A percentile compares a stretch with the other conserved stretches of the same genome.
These are phyloP conservation scores for Hypoxylon fragiforme DNA, from an alignment of 495 filamentous ascomycete species.

Conservation along the genomic window DNA sequence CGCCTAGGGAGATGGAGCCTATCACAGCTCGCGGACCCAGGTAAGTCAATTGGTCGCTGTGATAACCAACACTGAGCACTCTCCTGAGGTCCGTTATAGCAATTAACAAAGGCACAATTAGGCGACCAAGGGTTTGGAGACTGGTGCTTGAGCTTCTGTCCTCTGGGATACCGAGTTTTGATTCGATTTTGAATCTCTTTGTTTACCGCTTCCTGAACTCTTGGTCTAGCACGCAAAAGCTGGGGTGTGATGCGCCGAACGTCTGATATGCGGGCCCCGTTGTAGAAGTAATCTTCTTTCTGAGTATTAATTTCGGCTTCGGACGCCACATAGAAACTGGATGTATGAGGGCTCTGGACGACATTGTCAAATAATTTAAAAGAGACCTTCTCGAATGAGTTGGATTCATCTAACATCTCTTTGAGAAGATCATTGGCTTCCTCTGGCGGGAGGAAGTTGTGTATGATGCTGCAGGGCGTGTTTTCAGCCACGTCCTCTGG, in stretches of 20 bases:
- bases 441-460: conserved; percentile 77
- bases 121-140: conserved; percentile 72
- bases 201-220: conserved; percentile 76
- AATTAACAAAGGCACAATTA: conserved; percentile 93
- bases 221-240: conserved; percentile 64
- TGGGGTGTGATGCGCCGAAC: conserved; percentile 72
- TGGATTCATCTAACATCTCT: conserved; percentile 76
- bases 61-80: conserved; percentile 90
- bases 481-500: conserved; percentile 75
- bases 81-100: conserved; percentile 78
- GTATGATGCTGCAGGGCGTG: conserved; percentile 88
- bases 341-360: conserved; percentile 79
- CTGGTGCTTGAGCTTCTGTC: conserved; percentile 77
- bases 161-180: conserved; percentile 56
- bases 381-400: conserved; percentile 69
- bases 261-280: conserved; percentile 71
- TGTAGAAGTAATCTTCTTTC: conserved; percentile 81
- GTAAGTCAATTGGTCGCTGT: conserved; percentile 91
- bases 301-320: conserved; percentile 64
- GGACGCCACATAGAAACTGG: conserved; percentile 76
- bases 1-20: conserved; percentile 86
- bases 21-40: conserved; percentile 86
- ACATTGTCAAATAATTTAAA: conserved; percentile 88
- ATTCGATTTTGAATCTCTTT: conserved; percentile 69
- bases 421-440: conserved; percentile 71